Conservation (phyloP, 257 asterid genomes). For the Ligustrum vulgare region DNA sequence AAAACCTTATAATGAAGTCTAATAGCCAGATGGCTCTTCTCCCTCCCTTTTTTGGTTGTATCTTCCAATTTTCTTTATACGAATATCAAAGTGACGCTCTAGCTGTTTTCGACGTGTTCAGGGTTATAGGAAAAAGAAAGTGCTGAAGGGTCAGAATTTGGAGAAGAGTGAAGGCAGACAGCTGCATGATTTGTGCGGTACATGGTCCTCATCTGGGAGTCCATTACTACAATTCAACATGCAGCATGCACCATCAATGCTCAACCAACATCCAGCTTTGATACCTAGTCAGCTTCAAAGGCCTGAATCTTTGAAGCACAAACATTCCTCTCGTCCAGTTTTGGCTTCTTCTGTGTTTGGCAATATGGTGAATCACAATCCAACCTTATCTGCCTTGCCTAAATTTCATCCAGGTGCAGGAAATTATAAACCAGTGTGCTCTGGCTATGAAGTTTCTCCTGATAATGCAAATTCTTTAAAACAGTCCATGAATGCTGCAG, state of each 20-base stretch:
- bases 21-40: not conserved
- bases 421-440: slow-evolving; percentile 22
- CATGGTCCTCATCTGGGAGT: slow-evolving; percentile 48
- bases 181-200: slow-evolving; percentile 37
- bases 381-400: slow-evolving; percentile 32
- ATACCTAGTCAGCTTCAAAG: slow-evolving; percentile 39
- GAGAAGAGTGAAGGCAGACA: slow-evolving; percentile 41
- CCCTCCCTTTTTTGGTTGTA: not conserved
- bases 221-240: slow-evolving; percentile 37
- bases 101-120: slow-evolving; percentile 50
- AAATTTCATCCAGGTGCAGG: slow-evolving; percentile 33
- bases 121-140: slow-evolving; percentile 48
- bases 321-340: slow-evolving; percentile 38
- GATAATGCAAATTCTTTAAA: slow-evolving; percentile 39
- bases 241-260: slow-evolving; percentile 41
- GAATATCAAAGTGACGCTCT: slow-evolving; percentile 52
- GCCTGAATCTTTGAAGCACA: slow-evolving; percentile 44
- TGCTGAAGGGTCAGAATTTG: slow-evolving; percentile 42
- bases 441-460: slow-evolving; percentile 45
- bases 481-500: slow-evolving; percentile 29
- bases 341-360: slow-evolving; percentile 51
- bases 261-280: slow-evolving; percentile 45
- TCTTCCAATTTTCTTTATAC: slow-evolving; percentile 22
- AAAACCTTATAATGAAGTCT: not conserved
- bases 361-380: slow-evolving; percentile 46